Evolutionary conservation across 2,329 filamentous ascomycete species (phyloP).

Genomic region (Fusarium sp.): DNA sequence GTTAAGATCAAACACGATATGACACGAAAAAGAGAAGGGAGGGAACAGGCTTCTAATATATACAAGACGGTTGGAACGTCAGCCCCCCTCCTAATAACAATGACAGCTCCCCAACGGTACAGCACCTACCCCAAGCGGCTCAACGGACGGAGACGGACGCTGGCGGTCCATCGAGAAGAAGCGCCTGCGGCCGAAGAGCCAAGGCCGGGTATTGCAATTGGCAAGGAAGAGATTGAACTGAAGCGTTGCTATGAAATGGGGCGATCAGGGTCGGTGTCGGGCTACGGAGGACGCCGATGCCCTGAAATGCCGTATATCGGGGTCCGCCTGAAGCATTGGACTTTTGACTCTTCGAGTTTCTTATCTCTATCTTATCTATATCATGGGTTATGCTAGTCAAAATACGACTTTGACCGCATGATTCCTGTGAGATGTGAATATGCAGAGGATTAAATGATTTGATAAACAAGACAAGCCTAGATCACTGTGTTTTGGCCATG

Average conservation of each 20-base stretch:
- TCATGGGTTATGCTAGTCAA: background rate
- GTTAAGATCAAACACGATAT: background rate
- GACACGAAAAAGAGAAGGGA: slow-evolving; percentile 4
- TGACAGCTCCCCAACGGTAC: slow-evolving; percentile 12
- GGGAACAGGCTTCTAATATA: slow-evolving; percentile 37
- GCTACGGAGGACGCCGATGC: slow-evolving; percentile 47
- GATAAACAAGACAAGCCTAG: background rate
- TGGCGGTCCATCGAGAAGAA: slow-evolving; percentile 41
- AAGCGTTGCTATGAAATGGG: slow-evolving; percentile 42
- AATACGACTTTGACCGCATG: slow-evolving; percentile 34
- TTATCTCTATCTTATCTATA: slow-evolving; percentile 39
- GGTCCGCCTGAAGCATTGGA: slow-evolving; percentile 33
- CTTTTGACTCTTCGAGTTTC: background rate
- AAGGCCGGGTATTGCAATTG: slow-evolving; percentile 15
- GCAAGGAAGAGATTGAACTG: slow-evolving; percentile 29
- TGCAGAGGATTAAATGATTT: background rate
- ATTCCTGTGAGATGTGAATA: slow-evolving; percentile 19
- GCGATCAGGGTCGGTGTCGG: slow-evolving; percentile 41
- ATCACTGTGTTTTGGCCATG: background rate
- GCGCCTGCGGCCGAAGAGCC: slow-evolving; percentile 40
- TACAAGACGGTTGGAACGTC: slow-evolving; percentile 31
- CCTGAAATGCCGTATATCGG: slow-evolving; percentile 35
- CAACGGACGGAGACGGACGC: slow-evolving; percentile 41
- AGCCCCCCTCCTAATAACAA: slow-evolving; percentile 32
- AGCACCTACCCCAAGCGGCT: slow-evolving; percentile 24